Conservation (phyloP, 495 filamentous ascomycete genomes). For the Achaetomiella virescens region DNA sequence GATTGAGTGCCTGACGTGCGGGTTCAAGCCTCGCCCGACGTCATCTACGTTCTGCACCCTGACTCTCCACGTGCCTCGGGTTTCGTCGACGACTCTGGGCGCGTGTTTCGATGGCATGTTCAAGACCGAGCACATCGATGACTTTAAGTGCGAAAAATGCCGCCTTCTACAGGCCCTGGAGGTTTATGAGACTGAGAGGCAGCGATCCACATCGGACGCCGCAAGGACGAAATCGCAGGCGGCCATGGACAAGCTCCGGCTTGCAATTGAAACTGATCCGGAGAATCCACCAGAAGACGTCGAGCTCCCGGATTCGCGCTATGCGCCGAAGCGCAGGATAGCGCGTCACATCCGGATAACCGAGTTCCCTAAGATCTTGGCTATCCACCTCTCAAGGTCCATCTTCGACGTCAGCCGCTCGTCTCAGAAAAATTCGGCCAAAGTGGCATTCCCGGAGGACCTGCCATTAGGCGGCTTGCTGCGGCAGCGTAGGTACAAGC, state of each 20-base stretch:
- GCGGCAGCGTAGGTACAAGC: slow-evolving; percentile 69
- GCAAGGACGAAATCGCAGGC: slow-evolving; percentile 38
- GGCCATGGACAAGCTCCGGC: slow-evolving; percentile 48
- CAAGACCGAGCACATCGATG: slow-evolving; percentile 92
- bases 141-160: slow-evolving; percentile 91
- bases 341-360: slow-evolving; percentile 80
- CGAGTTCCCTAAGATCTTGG: slow-evolving; percentile 77
- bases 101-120: slow-evolving; percentile 87
- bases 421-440: slow-evolving; percentile 89
- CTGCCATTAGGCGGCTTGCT: slow-evolving; percentile 75
- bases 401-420: slow-evolving; percentile 69
- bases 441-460: slow-evolving; percentile 82
- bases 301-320: slow-evolving; percentile 62
- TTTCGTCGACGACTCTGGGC: slow-evolving; percentile 43
- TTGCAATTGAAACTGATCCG: slow-evolving; percentile 66
- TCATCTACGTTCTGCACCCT: slow-evolving; percentile 84
- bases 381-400: slow-evolving; percentile 86
- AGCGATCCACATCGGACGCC: slow-evolving; percentile 42
- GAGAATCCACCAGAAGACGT: slow-evolving; percentile 67
- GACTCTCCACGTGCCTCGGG: slow-evolving; percentile 84
- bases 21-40: slow-evolving; percentile 78
- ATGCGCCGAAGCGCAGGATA: slow-evolving; percentile 76
- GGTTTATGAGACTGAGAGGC: slow-evolving; percentile 29
- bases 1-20: slow-evolving; percentile 85
- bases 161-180: slow-evolving; percentile 67